A percentile compares a stretch with the other conserved stretches of the same genome.
Evolutionary conservation across 2,329 filamentous ascomycete species (phyloP).

Genomic region (Leptodontidium sp.): DNA sequence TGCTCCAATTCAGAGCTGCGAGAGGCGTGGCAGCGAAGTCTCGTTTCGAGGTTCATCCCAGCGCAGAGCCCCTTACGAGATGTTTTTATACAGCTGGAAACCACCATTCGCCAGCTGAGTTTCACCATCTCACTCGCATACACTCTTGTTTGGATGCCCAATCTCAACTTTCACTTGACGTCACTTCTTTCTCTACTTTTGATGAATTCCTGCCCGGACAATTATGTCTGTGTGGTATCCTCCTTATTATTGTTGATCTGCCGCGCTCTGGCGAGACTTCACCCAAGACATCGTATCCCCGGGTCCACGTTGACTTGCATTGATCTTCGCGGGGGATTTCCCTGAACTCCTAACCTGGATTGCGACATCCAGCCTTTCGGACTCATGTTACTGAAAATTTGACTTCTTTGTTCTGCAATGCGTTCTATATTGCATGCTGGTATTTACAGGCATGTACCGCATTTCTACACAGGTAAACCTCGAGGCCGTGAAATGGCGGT

Average conservation of each 20-base stretch:
- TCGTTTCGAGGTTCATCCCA: slow-evolving; percentile 34
- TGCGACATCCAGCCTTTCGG: slow-evolving; percentile 27
- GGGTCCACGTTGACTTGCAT: slow-evolving; percentile 36
- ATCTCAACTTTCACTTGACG: slow-evolving; percentile 27
- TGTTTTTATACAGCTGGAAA: slow-evolving; percentile 21
- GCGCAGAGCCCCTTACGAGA: slow-evolving; percentile 19
- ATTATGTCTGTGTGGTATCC: slow-evolving; percentile 15
- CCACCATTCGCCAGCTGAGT: slow-evolving; percentile 16
- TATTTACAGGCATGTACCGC: slow-evolving; percentile 21
- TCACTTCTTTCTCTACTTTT: slow-evolving; percentile 6
- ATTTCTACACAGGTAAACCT: slow-evolving; percentile 11
- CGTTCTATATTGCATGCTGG: slow-evolving; percentile 22
- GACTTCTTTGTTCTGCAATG: slow-evolving; percentile 21
- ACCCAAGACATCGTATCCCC: slow-evolving; percentile 10
- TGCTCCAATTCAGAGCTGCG: slow-evolving; percentile 4
- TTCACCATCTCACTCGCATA: slow-evolving; percentile 29
- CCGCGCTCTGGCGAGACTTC: slow-evolving; percentile 24
- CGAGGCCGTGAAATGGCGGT: slow-evolving; percentile 25
- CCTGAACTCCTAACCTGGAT: slow-evolving; percentile 15
- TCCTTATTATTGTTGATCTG: slow-evolving; percentile 12
- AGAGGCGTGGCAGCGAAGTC: slow-evolving; percentile 21
- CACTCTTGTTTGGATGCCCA: slow-evolving; percentile 18
- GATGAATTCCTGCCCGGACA: slow-evolving; percentile 6
- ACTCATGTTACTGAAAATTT: slow-evolving; percentile 12
- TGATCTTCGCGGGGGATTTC: slow-evolving; percentile 35